These are phyloP conservation scores for Penicillium roqueforti DNA, from an alignment of 495 filamentous ascomycete genomes.

Conservation along the genomic window DNA sequence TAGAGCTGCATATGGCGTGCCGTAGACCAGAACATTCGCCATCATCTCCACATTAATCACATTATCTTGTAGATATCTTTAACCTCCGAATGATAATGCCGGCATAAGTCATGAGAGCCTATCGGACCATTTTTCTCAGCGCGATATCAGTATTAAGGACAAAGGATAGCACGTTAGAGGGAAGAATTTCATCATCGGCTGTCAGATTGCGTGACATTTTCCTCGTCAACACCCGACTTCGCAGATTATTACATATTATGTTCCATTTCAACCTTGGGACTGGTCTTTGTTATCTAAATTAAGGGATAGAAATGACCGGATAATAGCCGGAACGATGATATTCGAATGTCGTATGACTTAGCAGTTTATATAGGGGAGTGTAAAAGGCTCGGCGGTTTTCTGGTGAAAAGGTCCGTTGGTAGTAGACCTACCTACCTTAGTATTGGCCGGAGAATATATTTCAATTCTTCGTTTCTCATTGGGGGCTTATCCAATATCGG, in stretches of 20 bases:
- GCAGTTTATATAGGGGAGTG: neutral
- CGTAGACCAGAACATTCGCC: conserved; percentile 17
- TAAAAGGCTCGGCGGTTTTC: too few relatives aligned
- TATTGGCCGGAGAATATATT: too few relatives aligned
- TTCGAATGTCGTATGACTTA: neutral
- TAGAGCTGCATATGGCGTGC: neutral
- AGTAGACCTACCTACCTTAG: too few relatives aligned
- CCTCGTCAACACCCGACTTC: neutral
- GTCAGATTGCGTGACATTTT: conserved; percentile 23
- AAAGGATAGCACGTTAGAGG: neutral
- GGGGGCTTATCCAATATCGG: too few relatives aligned
- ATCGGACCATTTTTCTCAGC: neutral
- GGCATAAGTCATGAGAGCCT: neutral
- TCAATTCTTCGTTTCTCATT: too few relatives aligned
- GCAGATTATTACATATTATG: neutral
- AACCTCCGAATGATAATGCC: neutral
- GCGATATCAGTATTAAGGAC: neutral
- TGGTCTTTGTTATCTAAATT: neutral
- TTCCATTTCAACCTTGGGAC: neutral
- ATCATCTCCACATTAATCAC: conserved; percentile 20
- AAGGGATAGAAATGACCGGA: neutral
- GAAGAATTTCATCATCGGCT: conserved; percentile 22
- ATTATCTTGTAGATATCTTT: neutral
- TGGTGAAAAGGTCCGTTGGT: too few relatives aligned
- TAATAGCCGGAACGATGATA: neutral